Percentiles rank a stretch among this genome's conserved stretches.
phyloP scores from a whole-genome alignment of 2,329 filamentous ascomycete genomes.

The Bipolaris bicolor region DNA sequence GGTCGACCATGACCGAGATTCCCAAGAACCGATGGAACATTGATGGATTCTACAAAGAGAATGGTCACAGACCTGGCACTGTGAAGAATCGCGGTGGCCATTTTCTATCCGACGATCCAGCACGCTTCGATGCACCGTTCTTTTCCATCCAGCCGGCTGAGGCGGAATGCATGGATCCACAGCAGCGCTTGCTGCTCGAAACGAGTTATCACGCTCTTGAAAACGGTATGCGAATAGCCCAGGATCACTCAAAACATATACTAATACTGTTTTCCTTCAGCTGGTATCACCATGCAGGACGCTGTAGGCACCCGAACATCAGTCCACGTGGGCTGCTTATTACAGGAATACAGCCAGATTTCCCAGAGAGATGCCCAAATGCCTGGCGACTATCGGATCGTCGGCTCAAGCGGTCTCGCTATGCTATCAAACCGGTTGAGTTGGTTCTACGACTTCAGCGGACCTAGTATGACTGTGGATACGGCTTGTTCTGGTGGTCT shows the following conservation, averaged over 20 bases:
- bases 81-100: constrained; percentile 23
- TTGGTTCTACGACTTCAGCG: constrained; percentile 35
- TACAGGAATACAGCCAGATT: constrained; percentile 21
- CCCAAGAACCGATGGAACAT: constrained; percentile 28
- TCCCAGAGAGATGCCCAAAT: constrained; percentile 17
- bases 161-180: constrained; percentile 35
- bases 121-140: constrained; percentile 32
- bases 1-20: constrained; percentile 21
- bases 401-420: constrained; percentile 13
- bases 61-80: constrained; percentile 13
- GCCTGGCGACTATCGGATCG: constrained; percentile 16
- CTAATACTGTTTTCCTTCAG: background rate
- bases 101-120: constrained; percentile 27
- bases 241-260: background rate
- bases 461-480: constrained; percentile 33
- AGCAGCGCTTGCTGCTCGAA: constrained; percentile 35
- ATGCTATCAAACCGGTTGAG: constrained; percentile 30
- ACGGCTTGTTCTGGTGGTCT: constrained; percentile 38
- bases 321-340: constrained; percentile 25
- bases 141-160: constrained; percentile 28
- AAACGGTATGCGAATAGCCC: constrained; percentile 17
- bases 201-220: constrained; percentile 38
- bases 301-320: constrained; percentile 26
- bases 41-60: constrained; percentile 25
- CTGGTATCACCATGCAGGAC: constrained; percentile 24